Evolutionary conservation across 352 stramenopile species (phyloP), one percentile per base, ranked within the genome.

Genomic region (Achlya hypogyna): DNA sequence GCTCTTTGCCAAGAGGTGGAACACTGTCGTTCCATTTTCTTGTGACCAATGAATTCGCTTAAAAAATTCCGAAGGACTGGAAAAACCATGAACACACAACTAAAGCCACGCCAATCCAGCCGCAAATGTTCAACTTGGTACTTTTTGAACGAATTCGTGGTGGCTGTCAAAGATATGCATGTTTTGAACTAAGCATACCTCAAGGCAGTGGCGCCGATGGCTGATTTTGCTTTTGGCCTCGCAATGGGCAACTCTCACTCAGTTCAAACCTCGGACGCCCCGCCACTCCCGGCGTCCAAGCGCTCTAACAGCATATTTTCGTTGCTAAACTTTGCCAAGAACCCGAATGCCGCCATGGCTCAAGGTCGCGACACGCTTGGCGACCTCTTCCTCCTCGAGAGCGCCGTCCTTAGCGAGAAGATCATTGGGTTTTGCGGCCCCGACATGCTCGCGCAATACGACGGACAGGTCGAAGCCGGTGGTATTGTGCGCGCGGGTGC

Each of bases 381-480:
- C 18, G 34, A 65, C 28, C n/a, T 65, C 58, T 65, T 65, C 29
- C 45, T 65, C 27, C 18, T 65, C 45, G 58, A 65, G 35, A 65
- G 58, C 29, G 45, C 45, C 5, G n/a, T 65, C 29, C 25, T 65
- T 10, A 27, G n/a, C 14, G 42, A 27, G 16, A 51, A 53, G 45
- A 65, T 65, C n/a, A 38, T 38, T 16, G 58, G 58, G 5, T 53
- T 65, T 5, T 65, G 58, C 28, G 58, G 58, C 18, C 58, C 58
- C 12, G 58, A 65, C 25, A 28, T 42, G 23, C 25, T 65, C 14
- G 5, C 38, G 29, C 23, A 52, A 27, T 65, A 43, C 29, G 58
- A 65, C 29, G 58, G 12, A 18, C 29, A 65, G 25, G 8, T 65
- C 5, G 28, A 14, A 20, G 58, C 42, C 22, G 60, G 60, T 1